Evolutionary conservation across 176 grass and related monocot species (phyloP).

Genomic region (Eleusine coracana): DNA sequence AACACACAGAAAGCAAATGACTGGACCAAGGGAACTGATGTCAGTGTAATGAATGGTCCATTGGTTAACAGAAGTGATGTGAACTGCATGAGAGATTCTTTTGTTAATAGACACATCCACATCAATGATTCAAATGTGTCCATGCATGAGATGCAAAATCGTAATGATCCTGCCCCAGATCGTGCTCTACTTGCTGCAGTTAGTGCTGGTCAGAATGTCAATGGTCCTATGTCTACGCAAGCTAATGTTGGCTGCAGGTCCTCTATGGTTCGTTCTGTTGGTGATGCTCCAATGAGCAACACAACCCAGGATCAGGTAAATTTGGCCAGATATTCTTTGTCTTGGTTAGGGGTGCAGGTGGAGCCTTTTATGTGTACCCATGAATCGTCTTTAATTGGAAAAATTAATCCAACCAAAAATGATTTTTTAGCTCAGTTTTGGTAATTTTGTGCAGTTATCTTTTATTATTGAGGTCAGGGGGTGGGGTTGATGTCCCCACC

Average conservation of each 20-base stretch:
- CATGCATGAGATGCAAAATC: slow-evolving; percentile 57
- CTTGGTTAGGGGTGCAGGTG: background rate
- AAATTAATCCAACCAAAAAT: too few species aligned
- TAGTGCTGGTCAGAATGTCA: slow-evolving; percentile 47
- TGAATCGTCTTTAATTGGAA: background rate
- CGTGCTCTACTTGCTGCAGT: slow-evolving; percentile 28
- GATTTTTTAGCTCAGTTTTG: too few species aligned
- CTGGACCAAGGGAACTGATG: slow-evolving; percentile 43
- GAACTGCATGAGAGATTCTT: slow-evolving; percentile 35
- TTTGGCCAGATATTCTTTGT: slow-evolving; percentile 9
- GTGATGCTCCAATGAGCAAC: slow-evolving; percentile 52
- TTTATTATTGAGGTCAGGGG: background rate
- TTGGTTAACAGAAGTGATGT: slow-evolving; percentile 53
- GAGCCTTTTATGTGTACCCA: background rate
- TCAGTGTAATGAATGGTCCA: slow-evolving; percentile 35
- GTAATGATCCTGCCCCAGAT: slow-evolving; percentile 30
- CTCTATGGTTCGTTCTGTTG: slow-evolving; percentile 58
- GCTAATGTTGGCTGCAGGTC: slow-evolving; percentile 51
- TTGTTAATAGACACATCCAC: slow-evolving; percentile 42
- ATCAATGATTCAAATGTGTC: slow-evolving; percentile 46
- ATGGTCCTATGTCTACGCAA: slow-evolving; percentile 46
- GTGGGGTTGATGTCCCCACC: background rate
- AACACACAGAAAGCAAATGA: slow-evolving; percentile 35
- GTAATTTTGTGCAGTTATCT: background rate
- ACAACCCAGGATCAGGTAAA: slow-evolving; percentile 88